A percentile compares a stretch with the other conserved stretches of the same genome.
Evolutionary conservation across 805 yeast genomes (phyloP).

Genomic region (Isabelozyma heimii): DNA sequence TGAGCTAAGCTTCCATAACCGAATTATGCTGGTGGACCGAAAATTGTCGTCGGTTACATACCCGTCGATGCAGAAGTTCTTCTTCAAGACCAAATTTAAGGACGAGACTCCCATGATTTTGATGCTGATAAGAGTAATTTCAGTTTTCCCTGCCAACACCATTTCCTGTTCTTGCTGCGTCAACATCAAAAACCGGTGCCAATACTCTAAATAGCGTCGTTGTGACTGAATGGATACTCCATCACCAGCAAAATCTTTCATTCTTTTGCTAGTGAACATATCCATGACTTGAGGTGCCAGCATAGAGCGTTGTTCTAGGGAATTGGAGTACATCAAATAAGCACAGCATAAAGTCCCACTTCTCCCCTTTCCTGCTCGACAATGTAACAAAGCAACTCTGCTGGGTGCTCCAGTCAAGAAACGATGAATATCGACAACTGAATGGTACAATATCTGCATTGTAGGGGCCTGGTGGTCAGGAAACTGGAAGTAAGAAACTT

Average conservation of each 20-base stretch:
- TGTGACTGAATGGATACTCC: conserved; percentile 79
- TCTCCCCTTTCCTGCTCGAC: conserved; percentile 90
- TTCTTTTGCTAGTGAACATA: conserved; percentile 55
- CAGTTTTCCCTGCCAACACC: neutral
- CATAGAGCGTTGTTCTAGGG: conserved; percentile 16
- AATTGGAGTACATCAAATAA: conserved; percentile 51
- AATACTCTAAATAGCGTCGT: conserved; percentile 61
- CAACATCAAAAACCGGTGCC: conserved; percentile 17
- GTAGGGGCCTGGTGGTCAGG: conserved; percentile 80
- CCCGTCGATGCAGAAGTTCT: neutral
- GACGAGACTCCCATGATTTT: neutral
- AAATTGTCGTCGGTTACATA: neutral
- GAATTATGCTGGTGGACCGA: neutral
- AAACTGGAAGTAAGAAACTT: conserved; percentile 52
- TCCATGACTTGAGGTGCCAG: conserved; percentile 46
- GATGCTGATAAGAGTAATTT: conserved; percentile 1
- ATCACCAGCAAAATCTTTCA: conserved; percentile 50
- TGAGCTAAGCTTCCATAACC: neutral
- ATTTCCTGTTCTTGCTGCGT: neutral
- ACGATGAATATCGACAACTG: conserved; percentile 43
- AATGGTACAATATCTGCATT: conserved; percentile 44
- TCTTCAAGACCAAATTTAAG: neutral
- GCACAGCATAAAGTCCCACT: conserved; percentile 78
- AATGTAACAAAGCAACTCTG: conserved; percentile 71
- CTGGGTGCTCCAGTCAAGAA: conserved; percentile 32